Evolutionary conservation across 148 eudicot genomes (phyloP), one percentile per base, ranked within the genome.

Genomic region (Salicornia ramosissima): DNA sequence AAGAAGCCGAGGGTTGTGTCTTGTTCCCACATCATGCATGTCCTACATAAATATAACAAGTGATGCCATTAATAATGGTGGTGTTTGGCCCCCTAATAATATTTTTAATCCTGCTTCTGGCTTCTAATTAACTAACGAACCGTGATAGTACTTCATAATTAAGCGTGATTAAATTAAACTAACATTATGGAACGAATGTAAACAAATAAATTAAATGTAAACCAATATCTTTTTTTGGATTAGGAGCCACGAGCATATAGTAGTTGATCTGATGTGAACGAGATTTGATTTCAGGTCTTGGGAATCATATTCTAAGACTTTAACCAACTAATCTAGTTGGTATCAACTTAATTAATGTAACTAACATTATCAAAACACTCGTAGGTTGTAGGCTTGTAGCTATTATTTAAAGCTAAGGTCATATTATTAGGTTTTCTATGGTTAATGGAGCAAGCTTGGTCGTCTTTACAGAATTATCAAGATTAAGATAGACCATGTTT

Each of bases 1-100:
- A 26, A 84, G 79, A 77, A 86, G 89, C 64, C 87, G 91, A 80
- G 96, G 97, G 31, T 72, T 89, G 16, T 92, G 97, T 64, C 80
- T 92, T 9, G 92, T 92, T 64, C 97, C 96, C 16, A 21, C 82
- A 67, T 79, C 93, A 13, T 92, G 92, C 78, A 75, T 88, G 78
- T 82, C 95, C 2, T 91, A 87, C 59, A 75, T 92, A 15, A 71
- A 87, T 60, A 68, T 92, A 19, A 67, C 92, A 22, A 77, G 34
- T 33, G 83, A 80, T 28, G 82, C 84, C 46, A 73, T 45, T 33
- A 85, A 82, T 33, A 85, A 82, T 29, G 88, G 85, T n/a, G 86
- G 81, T 51, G 66, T 82, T 63, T 84, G 89, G 81, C 87, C 89
- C 66, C 65, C 84, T 64, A 71, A 68, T 65, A 80, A n/a, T n/a